These are phyloP conservation scores for Kwoniella dendrophila DNA, from an alignment of 768 basidiomycete species.

Conservation along the genomic window DNA sequence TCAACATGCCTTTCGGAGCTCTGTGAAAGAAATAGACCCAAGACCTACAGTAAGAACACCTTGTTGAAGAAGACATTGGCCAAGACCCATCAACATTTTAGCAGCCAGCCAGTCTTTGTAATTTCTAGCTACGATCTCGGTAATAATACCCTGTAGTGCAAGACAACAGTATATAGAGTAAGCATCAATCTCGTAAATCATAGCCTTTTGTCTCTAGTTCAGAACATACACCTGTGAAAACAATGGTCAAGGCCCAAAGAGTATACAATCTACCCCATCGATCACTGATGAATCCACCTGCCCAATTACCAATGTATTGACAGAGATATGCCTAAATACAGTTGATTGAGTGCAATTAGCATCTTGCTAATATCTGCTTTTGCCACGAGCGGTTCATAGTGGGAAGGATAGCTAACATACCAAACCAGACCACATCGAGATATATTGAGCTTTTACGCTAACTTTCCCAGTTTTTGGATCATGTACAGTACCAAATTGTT, in stretches of 20 bases:
- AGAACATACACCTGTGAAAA: conserved; percentile 17
- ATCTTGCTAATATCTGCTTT: not conserved
- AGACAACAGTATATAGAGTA: not conserved
- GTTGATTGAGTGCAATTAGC: too few species aligned
- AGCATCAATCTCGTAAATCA: too few species aligned
- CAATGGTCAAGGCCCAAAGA: conserved; percentile 29
- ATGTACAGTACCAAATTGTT: conserved; percentile 20
- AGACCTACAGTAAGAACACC: conserved; percentile 11
- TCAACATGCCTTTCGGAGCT: too few species aligned
- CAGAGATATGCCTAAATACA: conserved; percentile 5
- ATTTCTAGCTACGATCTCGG: conserved; percentile 30
- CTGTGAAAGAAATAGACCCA: not conserved
- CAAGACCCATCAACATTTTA: conserved; percentile 18
- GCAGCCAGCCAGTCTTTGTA: conserved; percentile 29
- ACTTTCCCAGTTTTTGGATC: not conserved
- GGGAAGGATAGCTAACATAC: conserved; percentile 9
- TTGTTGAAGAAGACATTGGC: conserved; percentile 17
- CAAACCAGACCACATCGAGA: conserved; percentile 33
- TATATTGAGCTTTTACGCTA: conserved; percentile 19
- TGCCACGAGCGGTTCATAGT: too few species aligned
- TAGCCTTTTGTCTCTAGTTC: too few species aligned
- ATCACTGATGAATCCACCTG: conserved; percentile 21
- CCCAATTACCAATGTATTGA: conserved; percentile 20
- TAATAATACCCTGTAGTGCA: conserved; percentile 21
- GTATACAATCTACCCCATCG: conserved; percentile 29